Evolutionary conservation across 2,329 filamentous ascomycete species (phyloP).

Genomic region (Hymenoscyphus albidus): DNA sequence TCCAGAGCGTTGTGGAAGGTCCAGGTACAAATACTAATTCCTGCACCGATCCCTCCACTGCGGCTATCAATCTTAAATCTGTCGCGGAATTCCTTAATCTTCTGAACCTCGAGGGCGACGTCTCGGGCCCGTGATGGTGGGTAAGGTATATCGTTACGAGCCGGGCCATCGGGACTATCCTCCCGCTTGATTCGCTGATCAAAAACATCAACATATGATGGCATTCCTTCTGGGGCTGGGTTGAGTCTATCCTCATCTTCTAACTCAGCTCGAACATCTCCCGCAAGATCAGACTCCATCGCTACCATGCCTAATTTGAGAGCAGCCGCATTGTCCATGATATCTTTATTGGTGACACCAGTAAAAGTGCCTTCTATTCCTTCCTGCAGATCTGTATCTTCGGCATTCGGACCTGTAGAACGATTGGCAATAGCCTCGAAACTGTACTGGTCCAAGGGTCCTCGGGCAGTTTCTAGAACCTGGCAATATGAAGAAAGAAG

Average conservation of each 20-base stretch:
- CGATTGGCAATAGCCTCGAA: conserved; percentile 57
- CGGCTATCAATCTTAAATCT: conserved; percentile 83
- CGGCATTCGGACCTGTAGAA: conserved; percentile 56
- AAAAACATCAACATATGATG: conserved; percentile 80
- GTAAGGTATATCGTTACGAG: conserved; percentile 73
- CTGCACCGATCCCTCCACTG: conserved; percentile 77
- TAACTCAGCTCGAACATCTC: conserved; percentile 82
- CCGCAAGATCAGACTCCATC: conserved; percentile 76
- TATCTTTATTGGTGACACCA: conserved; percentile 57
- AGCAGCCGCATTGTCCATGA: conserved; percentile 51
- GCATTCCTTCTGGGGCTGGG: conserved; percentile 65
- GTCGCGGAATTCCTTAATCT: conserved; percentile 88
- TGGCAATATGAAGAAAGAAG: conserved; percentile 62
- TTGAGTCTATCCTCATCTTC: conserved; percentile 78
- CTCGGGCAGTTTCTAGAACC: conserved; percentile 55
- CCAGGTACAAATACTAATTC: conserved; percentile 91
- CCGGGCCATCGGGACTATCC: conserved; percentile 79
- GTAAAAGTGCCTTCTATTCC: conserved; percentile 60
- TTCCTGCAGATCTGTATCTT: conserved; percentile 56
- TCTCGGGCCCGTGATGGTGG: conserved; percentile 86
- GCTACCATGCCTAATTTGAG: conserved; percentile 78
- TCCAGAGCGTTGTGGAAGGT: conserved; percentile 97
- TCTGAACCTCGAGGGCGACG: conserved; percentile 90
- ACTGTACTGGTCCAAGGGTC: conserved; percentile 61
- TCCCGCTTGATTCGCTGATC: conserved; percentile 86